A percentile compares a stretch with the other conserved stretches of the same genome.
phyloP scores from a whole-genome alignment of 2,329 filamentous ascomycete genomes.

The Aspergillus bombycis region DNA sequence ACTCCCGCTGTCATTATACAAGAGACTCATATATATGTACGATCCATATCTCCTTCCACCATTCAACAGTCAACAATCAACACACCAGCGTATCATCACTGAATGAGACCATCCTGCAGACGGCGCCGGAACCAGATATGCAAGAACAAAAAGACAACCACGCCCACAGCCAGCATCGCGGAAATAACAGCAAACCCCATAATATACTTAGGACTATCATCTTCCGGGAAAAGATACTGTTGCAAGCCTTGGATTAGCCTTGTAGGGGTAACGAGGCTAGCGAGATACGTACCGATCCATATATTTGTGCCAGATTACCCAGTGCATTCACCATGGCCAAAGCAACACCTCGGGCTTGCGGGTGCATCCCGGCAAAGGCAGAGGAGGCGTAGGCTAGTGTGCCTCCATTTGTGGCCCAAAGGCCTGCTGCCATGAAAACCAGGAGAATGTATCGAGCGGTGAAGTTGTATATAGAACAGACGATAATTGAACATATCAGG shows the following conservation, averaged over 20 bases:
- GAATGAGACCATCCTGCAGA: too few relatives aligned
- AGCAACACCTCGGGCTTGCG: conserved; percentile 55
- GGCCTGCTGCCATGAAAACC: conserved; percentile 58
- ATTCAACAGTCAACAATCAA: too few relatives aligned
- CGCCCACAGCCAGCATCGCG: conserved; percentile 35
- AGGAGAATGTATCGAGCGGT: conserved; percentile 58
- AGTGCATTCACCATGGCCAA: conserved; percentile 58
- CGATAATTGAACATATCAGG: conserved; percentile 43
- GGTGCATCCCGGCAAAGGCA: conserved; percentile 55
- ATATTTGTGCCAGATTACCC: conserved; percentile 60
- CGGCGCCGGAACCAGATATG: conserved; percentile 29
- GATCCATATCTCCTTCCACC: too few relatives aligned
- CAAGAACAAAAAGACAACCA: conserved; percentile 30
- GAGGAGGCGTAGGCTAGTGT: conserved; percentile 57
- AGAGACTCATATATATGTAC: too few relatives aligned
- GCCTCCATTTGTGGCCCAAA: conserved; percentile 58
- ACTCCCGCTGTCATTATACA: too few relatives aligned
- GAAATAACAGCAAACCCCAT: conserved; percentile 47
- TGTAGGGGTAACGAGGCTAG: too few relatives aligned
- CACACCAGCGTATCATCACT: too few relatives aligned
- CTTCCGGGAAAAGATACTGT: conserved; percentile 52
- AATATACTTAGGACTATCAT: conserved; percentile 54
- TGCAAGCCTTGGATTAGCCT: background rate
- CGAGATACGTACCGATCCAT: conserved; percentile 40
- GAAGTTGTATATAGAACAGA: conserved; percentile 53